Conservation (phyloP, 2,329 filamentous ascomycete genomes). For the Clonostachys rosea region DNA sequence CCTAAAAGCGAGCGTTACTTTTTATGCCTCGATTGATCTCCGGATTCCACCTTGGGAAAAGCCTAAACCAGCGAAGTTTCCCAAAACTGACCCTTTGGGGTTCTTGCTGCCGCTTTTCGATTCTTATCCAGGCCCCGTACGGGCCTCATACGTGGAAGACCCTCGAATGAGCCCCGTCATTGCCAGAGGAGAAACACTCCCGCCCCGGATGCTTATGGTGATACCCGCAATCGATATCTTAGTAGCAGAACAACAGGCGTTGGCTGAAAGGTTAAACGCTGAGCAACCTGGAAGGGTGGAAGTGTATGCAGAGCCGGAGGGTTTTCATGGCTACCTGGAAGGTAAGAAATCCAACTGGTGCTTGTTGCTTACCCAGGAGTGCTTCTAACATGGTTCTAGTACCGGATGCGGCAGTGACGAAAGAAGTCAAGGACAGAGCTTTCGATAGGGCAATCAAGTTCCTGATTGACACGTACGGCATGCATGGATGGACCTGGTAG, state of each 20-base stretch:
- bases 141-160: constrained; percentile 12
- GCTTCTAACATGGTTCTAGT: background rate
- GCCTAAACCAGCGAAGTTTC: constrained; percentile 21
- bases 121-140: constrained; percentile 27
- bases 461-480: background rate
- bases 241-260: constrained; percentile 28
- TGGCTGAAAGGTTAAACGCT: constrained; percentile 24
- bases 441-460: constrained; percentile 1
- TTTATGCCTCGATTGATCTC: constrained; percentile 33
- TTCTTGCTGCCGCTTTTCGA: constrained; percentile 36
- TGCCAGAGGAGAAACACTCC: constrained; percentile 23
- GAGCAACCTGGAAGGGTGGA: constrained; percentile 9
- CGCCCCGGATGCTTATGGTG: constrained; percentile 29
- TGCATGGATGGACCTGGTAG: background rate
- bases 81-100: constrained; percentile 26
- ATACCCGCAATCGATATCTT: constrained; percentile 34
- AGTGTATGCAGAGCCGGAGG: background rate
- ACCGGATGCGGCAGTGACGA: background rate
- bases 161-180: constrained; percentile 29
- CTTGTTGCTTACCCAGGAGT: background rate
- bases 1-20: constrained; percentile 28
- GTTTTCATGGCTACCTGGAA: constrained; percentile 6
- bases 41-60: constrained; percentile 31
- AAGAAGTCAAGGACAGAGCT: background rate
- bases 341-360: background rate